Evolutionary conservation across 2,329 filamentous ascomycete genomes (phyloP), one percentile per base, ranked within the genome.

Genomic region (Podosphaera aphanis): DNA sequence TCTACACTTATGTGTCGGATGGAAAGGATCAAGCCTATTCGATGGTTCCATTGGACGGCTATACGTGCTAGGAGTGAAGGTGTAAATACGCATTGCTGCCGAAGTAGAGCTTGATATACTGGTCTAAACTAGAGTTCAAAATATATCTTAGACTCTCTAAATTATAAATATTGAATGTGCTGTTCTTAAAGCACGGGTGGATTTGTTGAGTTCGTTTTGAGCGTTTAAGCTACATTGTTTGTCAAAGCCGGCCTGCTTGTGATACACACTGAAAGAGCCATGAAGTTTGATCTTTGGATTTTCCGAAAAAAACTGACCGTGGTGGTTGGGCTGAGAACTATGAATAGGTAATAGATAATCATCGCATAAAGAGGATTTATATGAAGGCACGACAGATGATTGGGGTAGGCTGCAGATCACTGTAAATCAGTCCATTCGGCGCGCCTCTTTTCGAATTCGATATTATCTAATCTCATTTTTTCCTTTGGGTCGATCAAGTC

Each of bases 401-500:
- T 33, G 6, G 15, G 8, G 8, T 33, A n/a, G 15, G 13, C 8
- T 33, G 15, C n/a, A n/a, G 15, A 13, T 7, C 8, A 13, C 15
- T 33, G 13, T 33, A 33, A 11, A 33, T 33, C 29, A 39, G 47
- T 46, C 31, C 47, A 43, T 2, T 54, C 50, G 46, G 51, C 52
- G 10, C 49, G 43, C 40, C 53, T 49, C 49, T 57, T 57, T 51
- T 56, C 53, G 5, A 46, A 50, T 39, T 54, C 49, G 5, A 46
- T 23, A 23, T 45, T 49, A 27, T 48, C 47, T 10, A 48, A 55
- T 33, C 74, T 62, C 52, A 66, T 62, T 63, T 77, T 77, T 61
- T 77, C 73, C 13, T 68, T 66, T 0, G 65, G 62, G 48, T 79
- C 74, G 21, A 78, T 66, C 19, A 79, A 59, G 52, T 79, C 74